These are phyloP conservation scores for Torrubiellomyces zombiae DNA, from an alignment of 2,329 filamentous ascomycete species.

Conservation along the genomic window DNA sequence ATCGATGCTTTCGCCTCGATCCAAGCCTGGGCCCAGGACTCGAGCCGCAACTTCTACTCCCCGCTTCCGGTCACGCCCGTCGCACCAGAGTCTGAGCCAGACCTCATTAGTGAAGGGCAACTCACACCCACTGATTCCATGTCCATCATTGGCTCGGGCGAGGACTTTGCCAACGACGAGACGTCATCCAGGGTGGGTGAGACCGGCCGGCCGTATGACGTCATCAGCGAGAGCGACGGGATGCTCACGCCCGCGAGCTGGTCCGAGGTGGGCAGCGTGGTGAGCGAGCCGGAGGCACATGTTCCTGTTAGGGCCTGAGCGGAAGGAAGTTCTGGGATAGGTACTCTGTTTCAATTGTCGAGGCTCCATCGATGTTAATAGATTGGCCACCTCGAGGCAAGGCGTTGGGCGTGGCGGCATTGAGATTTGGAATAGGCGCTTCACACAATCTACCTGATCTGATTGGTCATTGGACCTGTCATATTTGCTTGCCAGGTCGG, in stretches of 20 bases:
- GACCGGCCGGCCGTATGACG: constrained; percentile 28
- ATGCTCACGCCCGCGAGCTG: constrained; percentile 45
- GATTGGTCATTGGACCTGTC: too few species aligned
- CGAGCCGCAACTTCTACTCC: constrained; percentile 40
- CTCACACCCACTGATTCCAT: constrained; percentile 42
- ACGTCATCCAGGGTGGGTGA: constrained; percentile 20
- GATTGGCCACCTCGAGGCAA: too few species aligned
- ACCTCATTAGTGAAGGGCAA: constrained; percentile 34
- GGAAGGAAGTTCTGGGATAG: too few species aligned
- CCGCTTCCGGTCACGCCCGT: constrained; percentile 37
- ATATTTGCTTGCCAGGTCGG: too few species aligned
- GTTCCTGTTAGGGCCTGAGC: constrained; percentile 15
- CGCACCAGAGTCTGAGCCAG: constrained; percentile 32
- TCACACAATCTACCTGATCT: too few species aligned
- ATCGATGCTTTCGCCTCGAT: constrained; percentile 40
- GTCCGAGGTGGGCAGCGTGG: constrained; percentile 47
- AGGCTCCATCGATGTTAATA: constrained; percentile 1
- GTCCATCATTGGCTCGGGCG: constrained; percentile 35
- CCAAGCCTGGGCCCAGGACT: constrained; percentile 46
- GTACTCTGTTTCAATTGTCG: too few species aligned
- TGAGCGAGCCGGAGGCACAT: constrained; percentile 35
- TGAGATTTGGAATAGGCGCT: too few species aligned
- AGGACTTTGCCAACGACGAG: constrained; percentile 28
- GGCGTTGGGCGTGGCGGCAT: too few species aligned
- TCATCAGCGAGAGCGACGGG: constrained; percentile 42